Percentiles rank a stretch among this genome's conserved stretches.
Conservation (phyloP, 2,329 filamentous ascomycete genomes). For the Colletotrichum brevisporum region DNA sequence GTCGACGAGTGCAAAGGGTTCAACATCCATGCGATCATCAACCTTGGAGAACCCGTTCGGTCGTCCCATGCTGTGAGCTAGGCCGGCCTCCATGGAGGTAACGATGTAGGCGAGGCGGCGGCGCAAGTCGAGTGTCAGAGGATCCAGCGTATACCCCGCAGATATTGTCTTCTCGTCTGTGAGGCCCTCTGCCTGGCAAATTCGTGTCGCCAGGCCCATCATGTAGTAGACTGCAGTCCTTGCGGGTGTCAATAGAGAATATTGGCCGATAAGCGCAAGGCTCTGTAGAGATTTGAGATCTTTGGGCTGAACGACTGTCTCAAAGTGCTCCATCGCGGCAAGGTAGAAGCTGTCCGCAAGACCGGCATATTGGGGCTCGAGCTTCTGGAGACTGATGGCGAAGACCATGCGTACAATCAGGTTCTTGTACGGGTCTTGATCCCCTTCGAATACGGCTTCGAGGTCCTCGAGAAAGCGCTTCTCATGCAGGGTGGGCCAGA, state of each 20-base stretch:
- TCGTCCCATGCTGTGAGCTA: slow-evolving; percentile 89
- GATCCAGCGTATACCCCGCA: slow-evolving; percentile 73
- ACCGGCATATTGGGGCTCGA: slow-evolving; percentile 91
- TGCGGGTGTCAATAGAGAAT: slow-evolving; percentile 92
- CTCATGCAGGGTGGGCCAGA: slow-evolving; percentile 91
- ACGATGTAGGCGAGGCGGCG: slow-evolving; percentile 91
- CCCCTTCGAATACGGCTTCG: slow-evolving; percentile 84
- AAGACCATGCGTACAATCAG: slow-evolving; percentile 93
- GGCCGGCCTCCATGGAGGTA: slow-evolving; percentile 87
- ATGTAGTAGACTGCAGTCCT: slow-evolving; percentile 94
- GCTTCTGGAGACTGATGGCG: slow-evolving; percentile 93
- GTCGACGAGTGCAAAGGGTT: slow-evolving; percentile 85
- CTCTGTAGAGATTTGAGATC: slow-evolving; percentile 93
- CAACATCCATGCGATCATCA: slow-evolving; percentile 86
- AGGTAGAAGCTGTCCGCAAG: slow-evolving; percentile 96
- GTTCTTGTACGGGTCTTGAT: slow-evolving; percentile 84
- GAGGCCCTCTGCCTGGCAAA: slow-evolving; percentile 90
- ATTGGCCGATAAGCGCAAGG: slow-evolving; percentile 87
- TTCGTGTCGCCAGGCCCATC: slow-evolving; percentile 86
- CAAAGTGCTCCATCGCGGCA: slow-evolving; percentile 86
- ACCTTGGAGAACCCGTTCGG: slow-evolving; percentile 87
- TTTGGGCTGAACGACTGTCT: slow-evolving; percentile 87
- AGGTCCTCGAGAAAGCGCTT: slow-evolving; percentile 82
- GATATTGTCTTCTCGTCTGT: slow-evolving; percentile 91
- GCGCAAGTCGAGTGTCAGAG: slow-evolving; percentile 88